These are phyloP conservation scores for Kurtzmaniella cleridarum DNA, from an alignment of 805 yeast genomes.

Conservation along the genomic window DNA sequence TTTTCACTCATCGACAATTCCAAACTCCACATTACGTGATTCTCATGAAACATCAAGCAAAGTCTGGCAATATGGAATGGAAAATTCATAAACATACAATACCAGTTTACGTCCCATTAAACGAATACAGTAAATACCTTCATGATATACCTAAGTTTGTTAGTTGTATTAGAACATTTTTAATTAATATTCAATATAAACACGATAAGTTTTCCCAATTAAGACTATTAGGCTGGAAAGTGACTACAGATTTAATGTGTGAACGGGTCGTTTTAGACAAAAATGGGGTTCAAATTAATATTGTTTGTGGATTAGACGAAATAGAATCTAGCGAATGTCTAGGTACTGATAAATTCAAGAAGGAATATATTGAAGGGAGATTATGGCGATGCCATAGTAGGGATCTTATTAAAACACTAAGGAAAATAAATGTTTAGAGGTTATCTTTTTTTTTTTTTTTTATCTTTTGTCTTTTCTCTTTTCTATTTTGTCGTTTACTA, in stretches of 20 bases:
- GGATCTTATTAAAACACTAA: slow-evolving; percentile 13
- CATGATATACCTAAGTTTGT: slow-evolving; percentile 16
- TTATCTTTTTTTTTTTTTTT: background rate
- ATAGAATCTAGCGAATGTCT: slow-evolving; percentile 3
- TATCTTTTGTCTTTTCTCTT: background rate
- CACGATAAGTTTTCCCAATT: slow-evolving; percentile 23
- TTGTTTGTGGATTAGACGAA: slow-evolving; percentile 15
- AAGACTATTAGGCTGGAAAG: slow-evolving; percentile 7
- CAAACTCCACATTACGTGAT: slow-evolving; percentile 45
- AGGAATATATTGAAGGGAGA: slow-evolving; percentile 8
- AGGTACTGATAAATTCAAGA: background rate
- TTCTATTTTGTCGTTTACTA: background rate
- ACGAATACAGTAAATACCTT: slow-evolving; percentile 10
- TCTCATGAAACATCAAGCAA: slow-evolving; percentile 13
- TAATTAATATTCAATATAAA: slow-evolving; percentile 24
- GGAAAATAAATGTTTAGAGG: slow-evolving; percentile 9
- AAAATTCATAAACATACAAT: slow-evolving; percentile 30
- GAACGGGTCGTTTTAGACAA: slow-evolving; percentile 12
- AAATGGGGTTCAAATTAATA: slow-evolving; percentile 11
- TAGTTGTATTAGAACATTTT: slow-evolving; percentile 14
- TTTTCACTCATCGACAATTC: slow-evolving; percentile 25
- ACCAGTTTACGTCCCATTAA: slow-evolving; percentile 27
- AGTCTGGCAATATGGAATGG: slow-evolving; percentile 18
- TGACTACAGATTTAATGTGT: slow-evolving; percentile 23
- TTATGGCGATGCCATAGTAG: slow-evolving; percentile 10